Evolutionary conservation across 805 yeast species (phyloP).

Genomic region (Alloascoidea hylecoeti): DNA sequence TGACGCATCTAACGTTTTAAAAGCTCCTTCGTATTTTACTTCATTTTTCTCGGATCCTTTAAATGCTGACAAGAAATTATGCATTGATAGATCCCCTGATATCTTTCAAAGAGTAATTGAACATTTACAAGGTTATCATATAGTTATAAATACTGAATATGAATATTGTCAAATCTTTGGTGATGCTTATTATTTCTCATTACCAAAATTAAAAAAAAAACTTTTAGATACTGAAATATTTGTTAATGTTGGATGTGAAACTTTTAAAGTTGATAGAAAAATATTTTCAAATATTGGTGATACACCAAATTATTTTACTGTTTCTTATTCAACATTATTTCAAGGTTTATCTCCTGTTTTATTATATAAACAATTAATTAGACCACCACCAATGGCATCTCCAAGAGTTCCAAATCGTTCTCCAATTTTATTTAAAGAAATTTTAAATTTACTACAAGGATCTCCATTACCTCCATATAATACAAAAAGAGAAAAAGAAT

Average conservation of each 20-base stretch:
- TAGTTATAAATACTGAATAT: conserved; percentile 35
- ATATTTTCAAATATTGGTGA: conserved; percentile 42
- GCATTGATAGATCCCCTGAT: conserved; percentile 52
- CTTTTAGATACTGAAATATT: conserved; percentile 32
- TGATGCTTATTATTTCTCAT: conserved; percentile 51
- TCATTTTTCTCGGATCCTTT: conserved; percentile 30
- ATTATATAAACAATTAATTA: conserved; percentile 23
- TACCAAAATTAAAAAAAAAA: conserved; percentile 31
- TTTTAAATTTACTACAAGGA: conserved; percentile 39
- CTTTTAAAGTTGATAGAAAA: conserved; percentile 38
- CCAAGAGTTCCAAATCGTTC: conserved; percentile 30
- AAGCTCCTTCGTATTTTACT: conserved; percentile 59
- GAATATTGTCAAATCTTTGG: conserved; percentile 40
- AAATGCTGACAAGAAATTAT: conserved; percentile 21
- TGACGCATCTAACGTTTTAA: background rate
- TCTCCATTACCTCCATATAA: conserved; percentile 16
- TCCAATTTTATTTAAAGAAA: conserved; percentile 31
- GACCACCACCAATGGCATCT: conserved; percentile 62
- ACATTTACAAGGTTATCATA: conserved; percentile 63
- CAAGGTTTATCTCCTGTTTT: conserved; percentile 30
- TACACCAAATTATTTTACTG: conserved; percentile 51
- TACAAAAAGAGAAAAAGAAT: conserved; percentile 28
- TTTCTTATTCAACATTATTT: conserved; percentile 33
- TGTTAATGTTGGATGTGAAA: conserved; percentile 37
- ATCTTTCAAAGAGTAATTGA: conserved; percentile 46